Evolutionary conservation across 768 basidiomycete genomes (phyloP).

Genomic region (Boletus rubescentipes): DNA sequence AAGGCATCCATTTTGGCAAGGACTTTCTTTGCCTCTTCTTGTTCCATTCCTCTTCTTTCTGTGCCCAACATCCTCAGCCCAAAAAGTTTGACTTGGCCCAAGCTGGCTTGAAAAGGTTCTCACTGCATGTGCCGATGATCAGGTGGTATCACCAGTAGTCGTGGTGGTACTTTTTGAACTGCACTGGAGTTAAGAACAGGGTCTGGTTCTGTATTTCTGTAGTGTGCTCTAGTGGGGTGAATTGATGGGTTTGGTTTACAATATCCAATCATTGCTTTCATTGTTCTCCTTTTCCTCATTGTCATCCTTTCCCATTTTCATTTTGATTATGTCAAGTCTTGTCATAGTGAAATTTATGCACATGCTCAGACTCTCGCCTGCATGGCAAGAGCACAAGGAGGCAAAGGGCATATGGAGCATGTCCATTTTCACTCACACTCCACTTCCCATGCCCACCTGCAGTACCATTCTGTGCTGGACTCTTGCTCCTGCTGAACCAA

Average conservation of each 20-base stretch:
- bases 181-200: constrained; percentile 9
- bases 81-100: constrained; percentile 27
- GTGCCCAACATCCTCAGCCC: too few relatives aligned
- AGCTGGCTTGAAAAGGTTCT: constrained; percentile 7
- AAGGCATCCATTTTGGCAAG: not conserved
- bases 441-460: too few relatives aligned
- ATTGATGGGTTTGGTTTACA: constrained; percentile 5
- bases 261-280: constrained; percentile 6
- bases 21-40: not conserved
- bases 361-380: too few relatives aligned
- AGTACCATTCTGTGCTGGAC: too few relatives aligned
- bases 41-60: not conserved
- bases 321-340: constrained; percentile 18
- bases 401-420: too few relatives aligned
- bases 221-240: constrained; percentile 15
- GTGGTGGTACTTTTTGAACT: constrained; percentile 1
- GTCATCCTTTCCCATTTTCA: constrained; percentile 25
- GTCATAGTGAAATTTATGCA: too few relatives aligned
- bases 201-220: constrained; percentile 11
- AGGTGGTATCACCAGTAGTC: not conserved
- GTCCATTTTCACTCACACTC: too few relatives aligned
- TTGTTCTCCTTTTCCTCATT: constrained; percentile 21
- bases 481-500: too few relatives aligned
- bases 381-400: too few relatives aligned
- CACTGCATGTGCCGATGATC: not conserved